These are phyloP conservation scores for Globisporangium megalacanthum DNA, from an alignment of 352 stramenopile genomes.

Conservation along the genomic window DNA sequence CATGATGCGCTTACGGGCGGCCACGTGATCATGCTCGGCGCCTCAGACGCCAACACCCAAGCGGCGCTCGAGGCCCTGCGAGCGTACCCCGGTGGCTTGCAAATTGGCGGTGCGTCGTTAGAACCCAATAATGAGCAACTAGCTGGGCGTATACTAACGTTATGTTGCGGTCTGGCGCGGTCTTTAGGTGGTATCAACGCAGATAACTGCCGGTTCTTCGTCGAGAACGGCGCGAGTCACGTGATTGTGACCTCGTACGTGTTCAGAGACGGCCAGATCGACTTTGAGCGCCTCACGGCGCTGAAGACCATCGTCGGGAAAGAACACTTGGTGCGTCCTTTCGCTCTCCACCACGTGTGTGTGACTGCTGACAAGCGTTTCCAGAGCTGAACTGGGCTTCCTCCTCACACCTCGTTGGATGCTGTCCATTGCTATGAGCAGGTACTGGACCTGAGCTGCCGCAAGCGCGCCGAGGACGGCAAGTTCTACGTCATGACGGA, in stretches of 20 bases:
- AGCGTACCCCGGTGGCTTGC: conserved; percentile 90
- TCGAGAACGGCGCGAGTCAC: conserved; percentile 95
- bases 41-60: conserved; percentile 86
- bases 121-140: background rate
- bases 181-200: conserved; percentile 80
- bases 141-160: too few relatives aligned
- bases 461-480: conserved; percentile 79
- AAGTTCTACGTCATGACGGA: conserved; percentile 96
- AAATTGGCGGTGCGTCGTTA: conserved; percentile 87
- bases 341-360: background rate
- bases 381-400: too few relatives aligned
- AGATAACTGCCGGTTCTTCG: conserved; percentile 92
- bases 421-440: conserved; percentile 13
- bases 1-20: conserved; percentile 87
- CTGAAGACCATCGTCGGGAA: conserved; percentile 71
- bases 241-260: conserved; percentile 98
- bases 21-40: conserved; percentile 98
- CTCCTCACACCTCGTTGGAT: background rate
- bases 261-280: conserved; percentile 92
- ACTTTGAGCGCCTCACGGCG: conserved; percentile 67
- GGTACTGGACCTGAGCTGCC: conserved; percentile 95
- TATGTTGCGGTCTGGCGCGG: too few relatives aligned
- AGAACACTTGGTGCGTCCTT: conserved; percentile 44
- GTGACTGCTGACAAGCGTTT: too few relatives aligned
- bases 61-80: conserved; percentile 82